phyloP scores from a whole-genome alignment of 495 filamentous ascomycete genomes.

The Podospora appendiculata region DNA sequence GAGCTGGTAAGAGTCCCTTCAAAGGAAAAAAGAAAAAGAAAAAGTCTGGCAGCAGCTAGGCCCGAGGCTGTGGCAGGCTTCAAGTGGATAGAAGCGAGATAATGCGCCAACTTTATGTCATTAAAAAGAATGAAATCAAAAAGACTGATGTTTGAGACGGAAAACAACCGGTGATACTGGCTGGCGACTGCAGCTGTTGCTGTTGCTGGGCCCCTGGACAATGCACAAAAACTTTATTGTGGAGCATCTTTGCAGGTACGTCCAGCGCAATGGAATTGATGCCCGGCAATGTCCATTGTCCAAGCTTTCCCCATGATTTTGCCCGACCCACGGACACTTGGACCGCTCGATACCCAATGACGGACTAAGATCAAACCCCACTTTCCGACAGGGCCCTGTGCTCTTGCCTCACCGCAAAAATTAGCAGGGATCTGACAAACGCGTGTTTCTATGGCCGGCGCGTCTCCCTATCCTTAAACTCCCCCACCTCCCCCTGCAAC shows the following conservation, averaged over 20 bases:
- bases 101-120: too few species aligned
- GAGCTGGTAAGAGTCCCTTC: too few species aligned
- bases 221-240: neutral
- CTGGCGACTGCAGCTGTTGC: too few species aligned
- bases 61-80: too few species aligned
- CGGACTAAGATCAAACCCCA: neutral
- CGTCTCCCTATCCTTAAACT: neutral
- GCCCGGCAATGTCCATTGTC: neutral
- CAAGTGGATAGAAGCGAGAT: too few species aligned
- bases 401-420: too few species aligned
- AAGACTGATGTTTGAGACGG: too few species aligned
- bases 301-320: neutral
- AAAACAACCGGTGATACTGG: too few species aligned
- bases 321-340: neutral
- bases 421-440: neutral
- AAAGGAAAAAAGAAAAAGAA: too few species aligned
- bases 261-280: neutral
- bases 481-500: neutral
- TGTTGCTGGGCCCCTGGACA: neutral
- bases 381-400: neutral
- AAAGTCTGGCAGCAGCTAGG: too few species aligned
- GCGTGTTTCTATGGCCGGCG: neutral
- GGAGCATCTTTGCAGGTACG: neutral
- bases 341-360: neutral
- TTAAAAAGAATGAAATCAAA: too few species aligned